Evolutionary conservation across 2,329 filamentous ascomycete genomes (phyloP), one percentile per base, ranked within the genome.

Genomic region (Talaromyces piceae): DNA sequence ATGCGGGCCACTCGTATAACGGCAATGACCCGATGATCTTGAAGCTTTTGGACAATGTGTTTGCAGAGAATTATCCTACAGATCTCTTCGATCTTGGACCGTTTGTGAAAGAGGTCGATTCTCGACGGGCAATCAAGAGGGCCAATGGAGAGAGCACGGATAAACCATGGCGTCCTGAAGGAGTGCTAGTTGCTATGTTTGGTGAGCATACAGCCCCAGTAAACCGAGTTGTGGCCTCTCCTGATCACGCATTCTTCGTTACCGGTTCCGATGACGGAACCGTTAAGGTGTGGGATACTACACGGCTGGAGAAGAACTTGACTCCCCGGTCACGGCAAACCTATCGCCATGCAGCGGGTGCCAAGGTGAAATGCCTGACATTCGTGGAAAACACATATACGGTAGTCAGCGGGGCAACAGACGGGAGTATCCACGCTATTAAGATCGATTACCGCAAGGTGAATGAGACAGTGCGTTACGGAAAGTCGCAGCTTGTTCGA

Each of bases 351-450:
- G 79, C 78, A 0, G 70, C 80, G 1, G 86, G 84, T 1, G 79
- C 84, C 0, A 86, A 82, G 53, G 86, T 97, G 2, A 83, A 88
- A 26, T 84, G 88, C 12, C 69, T 98, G 20, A 91, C 88, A 59
- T 97, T 98, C 64, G 82, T 98, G 33, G 91, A 97, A 63, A 87
- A 90, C 58, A 95, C 91, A 0, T 90, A 97, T 66, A 91, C 88
- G 20, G 97, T 98, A 64, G 78, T 95, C 55, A 95, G 88, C 63
- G 93, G 88, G 48, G 91, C 88, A 4, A 89, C 81, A 44, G 91
- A 98, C 66, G 93, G 93, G 20, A 91, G 84, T 59, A 84, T 98
- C 8, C 86, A 95, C 63, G 87, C 94, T 2, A 86, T 96, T 54
- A 89, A 89, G 63, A 83, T 95, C n/a, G 82, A 87, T 53, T 82